phyloP scores from a whole-genome alignment of 1,284 basidiomycete genomes.

The Sanghuangporus weigelae region DNA sequence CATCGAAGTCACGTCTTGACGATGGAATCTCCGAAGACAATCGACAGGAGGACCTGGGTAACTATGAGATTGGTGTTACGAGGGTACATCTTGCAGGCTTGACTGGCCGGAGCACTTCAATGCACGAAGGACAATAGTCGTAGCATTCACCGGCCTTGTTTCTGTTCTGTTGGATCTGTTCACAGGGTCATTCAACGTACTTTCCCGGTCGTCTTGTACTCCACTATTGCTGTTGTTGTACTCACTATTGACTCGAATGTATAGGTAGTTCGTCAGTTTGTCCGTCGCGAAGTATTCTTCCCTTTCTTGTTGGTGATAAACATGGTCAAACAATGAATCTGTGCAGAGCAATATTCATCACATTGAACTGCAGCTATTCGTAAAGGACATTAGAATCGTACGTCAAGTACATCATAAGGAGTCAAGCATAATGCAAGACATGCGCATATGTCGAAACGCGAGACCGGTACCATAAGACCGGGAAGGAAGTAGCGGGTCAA shows the following conservation, averaged over 20 bases:
- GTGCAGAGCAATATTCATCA: neutral
- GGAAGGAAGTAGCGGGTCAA: neutral
- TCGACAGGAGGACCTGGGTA: neutral
- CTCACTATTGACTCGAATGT: no score
- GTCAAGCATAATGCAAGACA: neutral
- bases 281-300: no score
- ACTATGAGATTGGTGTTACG: slow-evolving; percentile 12
- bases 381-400: neutral
- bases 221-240: no score
- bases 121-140: neutral
- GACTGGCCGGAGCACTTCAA: neutral
- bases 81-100: neutral
- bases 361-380: neutral
- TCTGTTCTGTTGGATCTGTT: neutral
- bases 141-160: neutral
- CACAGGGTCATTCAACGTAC: no score
- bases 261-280: no score
- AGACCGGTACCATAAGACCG: neutral
- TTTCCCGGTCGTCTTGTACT: no score
- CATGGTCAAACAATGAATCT: no score
- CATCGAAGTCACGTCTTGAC: no score
- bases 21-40: no score
- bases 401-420: neutral
- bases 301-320: no score
- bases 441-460: neutral